phyloP scores from a whole-genome alignment of 2,329 filamentous ascomycete genomes.

The Colletotrichum liaoningense region DNA sequence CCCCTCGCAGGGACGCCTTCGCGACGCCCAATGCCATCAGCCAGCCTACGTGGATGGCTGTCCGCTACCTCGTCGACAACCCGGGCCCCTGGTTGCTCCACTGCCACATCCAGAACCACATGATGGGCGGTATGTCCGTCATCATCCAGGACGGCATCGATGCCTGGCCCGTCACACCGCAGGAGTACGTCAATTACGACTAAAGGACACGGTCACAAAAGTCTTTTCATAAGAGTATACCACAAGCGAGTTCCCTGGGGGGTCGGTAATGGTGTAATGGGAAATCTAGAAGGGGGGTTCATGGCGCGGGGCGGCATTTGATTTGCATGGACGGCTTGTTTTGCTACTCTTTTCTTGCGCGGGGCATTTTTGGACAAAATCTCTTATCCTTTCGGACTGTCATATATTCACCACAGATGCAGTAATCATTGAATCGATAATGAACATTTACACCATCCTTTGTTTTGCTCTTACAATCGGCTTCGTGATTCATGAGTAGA shows the following conservation, averaged over 20 bases:
- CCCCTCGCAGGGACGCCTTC: slow-evolving; percentile 64
- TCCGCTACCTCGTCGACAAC: slow-evolving; percentile 64
- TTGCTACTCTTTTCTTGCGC: slow-evolving; percentile 2
- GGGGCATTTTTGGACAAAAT: slow-evolving; percentile 4
- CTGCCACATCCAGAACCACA: slow-evolving; percentile 66
- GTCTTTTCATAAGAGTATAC: background rate
- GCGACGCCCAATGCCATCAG: slow-evolving; percentile 47
- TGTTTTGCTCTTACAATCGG: too few relatives aligned
- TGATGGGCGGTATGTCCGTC: slow-evolving; percentile 66
- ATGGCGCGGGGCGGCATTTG: slow-evolving; percentile 19
- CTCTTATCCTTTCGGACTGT: slow-evolving; percentile 3
- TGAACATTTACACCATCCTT: slow-evolving; percentile 1
- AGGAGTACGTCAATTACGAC: slow-evolving; percentile 46
- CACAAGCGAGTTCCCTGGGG: background rate
- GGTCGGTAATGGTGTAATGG: slow-evolving; percentile 11
- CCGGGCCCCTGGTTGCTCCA: slow-evolving; percentile 67
- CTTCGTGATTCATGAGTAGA: background rate
- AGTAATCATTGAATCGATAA: slow-evolving; percentile 32
- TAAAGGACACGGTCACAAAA: background rate
- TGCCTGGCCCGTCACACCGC: slow-evolving; percentile 53
- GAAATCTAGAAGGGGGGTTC: background rate
- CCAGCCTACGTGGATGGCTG: slow-evolving; percentile 57
- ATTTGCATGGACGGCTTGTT: slow-evolving; percentile 16
- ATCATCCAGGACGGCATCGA: slow-evolving; percentile 62
- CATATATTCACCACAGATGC: slow-evolving; percentile 28